phyloP scores from a whole-genome alignment of 139 green algal species.

The Chlorella sorokiniana region DNA sequence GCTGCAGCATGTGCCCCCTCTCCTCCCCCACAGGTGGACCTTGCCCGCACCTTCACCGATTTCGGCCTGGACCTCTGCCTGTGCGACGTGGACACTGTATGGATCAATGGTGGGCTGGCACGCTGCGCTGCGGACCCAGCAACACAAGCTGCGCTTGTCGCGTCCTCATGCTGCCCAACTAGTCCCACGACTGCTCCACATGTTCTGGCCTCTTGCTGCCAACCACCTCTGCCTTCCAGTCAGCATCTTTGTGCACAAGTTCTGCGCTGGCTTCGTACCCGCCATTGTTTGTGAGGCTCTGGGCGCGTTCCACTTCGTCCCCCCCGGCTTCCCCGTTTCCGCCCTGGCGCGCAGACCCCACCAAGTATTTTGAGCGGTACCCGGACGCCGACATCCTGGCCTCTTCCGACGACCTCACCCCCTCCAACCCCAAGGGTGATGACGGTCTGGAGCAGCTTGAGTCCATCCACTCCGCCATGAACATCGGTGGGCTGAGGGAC shows the following conservation, averaged over 20 bases:
- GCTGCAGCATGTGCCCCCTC: neutral
- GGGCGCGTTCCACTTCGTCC: neutral
- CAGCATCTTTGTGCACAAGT: too few relatives aligned
- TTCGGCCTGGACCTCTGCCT: slow-evolving; percentile 81
- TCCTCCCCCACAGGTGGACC: slow-evolving; percentile 10
- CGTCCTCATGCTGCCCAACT: neutral
- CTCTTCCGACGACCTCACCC: slow-evolving; percentile 80
- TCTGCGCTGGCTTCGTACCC: neutral
- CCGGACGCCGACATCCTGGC: slow-evolving; percentile 85
- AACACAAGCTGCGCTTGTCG: neutral
- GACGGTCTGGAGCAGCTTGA: slow-evolving; percentile 75
- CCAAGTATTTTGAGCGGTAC: slow-evolving; percentile 47
- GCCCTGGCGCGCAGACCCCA: slow-evolving; percentile 64
- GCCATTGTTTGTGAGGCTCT: neutral
- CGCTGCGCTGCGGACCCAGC: slow-evolving; percentile 52
- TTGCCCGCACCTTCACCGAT: slow-evolving; percentile 69
- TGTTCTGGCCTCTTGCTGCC: neutral
- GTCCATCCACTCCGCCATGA: slow-evolving; percentile 53
- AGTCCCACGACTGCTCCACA: neutral
- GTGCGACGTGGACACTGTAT: slow-evolving; percentile 93
- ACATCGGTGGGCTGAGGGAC: slow-evolving; percentile 11
- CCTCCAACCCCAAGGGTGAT: slow-evolving; percentile 26
- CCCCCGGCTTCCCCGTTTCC: neutral
- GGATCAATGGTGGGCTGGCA: slow-evolving; percentile 56
- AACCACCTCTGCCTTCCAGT: too few relatives aligned